These are phyloP conservation scores for Microbotryomycetes sp. DNA, from an alignment of 1,284 basidiomycete genomes.

Conservation along the genomic window DNA sequence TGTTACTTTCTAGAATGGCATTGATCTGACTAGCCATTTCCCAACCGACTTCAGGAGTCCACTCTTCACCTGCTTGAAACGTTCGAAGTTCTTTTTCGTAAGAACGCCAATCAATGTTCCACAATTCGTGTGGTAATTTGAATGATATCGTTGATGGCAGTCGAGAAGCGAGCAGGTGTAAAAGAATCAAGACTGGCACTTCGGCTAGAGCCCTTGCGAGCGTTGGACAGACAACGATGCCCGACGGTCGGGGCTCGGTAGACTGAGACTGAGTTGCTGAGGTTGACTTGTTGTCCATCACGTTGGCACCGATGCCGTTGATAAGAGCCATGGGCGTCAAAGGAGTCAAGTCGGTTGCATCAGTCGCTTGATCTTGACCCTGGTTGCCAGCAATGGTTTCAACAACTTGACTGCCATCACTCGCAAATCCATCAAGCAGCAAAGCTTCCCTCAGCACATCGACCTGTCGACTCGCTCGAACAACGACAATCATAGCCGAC, in stretches of 20 bases:
- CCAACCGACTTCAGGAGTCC: slow-evolving; percentile 35
- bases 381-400: background rate
- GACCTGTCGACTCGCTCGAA: slow-evolving; percentile 21
- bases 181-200: slow-evolving; percentile 33
- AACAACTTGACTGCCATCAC: too few species aligned
- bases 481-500: slow-evolving; percentile 33
- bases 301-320: background rate
- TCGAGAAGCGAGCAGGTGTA: slow-evolving; percentile 35
- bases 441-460: slow-evolving; percentile 16
- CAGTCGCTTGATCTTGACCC: slow-evolving; percentile 6
- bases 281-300: background rate
- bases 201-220: slow-evolving; percentile 30
- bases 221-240: slow-evolving; percentile 30
- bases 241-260: background rate
- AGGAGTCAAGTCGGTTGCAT: background rate
- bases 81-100: slow-evolving; percentile 35
- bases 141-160: slow-evolving; percentile 27
- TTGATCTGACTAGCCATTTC: slow-evolving; percentile 32
- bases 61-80: slow-evolving; percentile 37
- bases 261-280: background rate
- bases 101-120: slow-evolving; percentile 31
- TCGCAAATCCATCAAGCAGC: background rate
- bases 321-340: slow-evolving; percentile 26
- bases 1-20: slow-evolving; percentile 2
- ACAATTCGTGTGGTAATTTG: slow-evolving; percentile 34